A percentile compares a stretch with the other conserved stretches of the same genome.
These are phyloP conservation scores for Tuber indicum DNA, from an alignment of 495 filamentous ascomycete species.

Conservation along the genomic window DNA sequence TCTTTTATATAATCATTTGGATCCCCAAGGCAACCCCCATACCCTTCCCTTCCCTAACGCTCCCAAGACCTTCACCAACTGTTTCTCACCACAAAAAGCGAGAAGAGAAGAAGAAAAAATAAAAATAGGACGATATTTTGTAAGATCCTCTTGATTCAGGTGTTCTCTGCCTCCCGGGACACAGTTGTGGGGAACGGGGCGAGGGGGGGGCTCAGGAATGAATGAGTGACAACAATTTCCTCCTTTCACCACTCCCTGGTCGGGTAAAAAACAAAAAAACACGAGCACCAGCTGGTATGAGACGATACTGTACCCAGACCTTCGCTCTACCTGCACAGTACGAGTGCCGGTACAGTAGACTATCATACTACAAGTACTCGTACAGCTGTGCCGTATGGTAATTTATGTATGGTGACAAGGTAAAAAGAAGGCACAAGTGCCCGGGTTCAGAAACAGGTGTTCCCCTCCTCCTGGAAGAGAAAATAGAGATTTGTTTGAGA, in stretches of 20 bases:
- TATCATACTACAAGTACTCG: no score
- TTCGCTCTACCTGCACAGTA: not conserved
- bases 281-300: not conserved
- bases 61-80: no score
- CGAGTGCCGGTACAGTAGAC: no score
- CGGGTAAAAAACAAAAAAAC: not conserved
- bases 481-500: not conserved
- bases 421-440: not conserved
- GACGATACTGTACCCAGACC: not conserved
- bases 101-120: not conserved
- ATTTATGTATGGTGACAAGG: not conserved
- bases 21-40: no score
- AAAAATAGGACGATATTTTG: not conserved
- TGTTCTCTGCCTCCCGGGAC: not conserved
- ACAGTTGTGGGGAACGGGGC: not conserved
- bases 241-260: not conserved
- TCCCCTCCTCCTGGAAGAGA: not conserved
- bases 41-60: no score
- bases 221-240: slow-evolving; percentile 1
- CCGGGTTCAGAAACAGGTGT: not conserved
- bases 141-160: not conserved
- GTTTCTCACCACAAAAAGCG: no score
- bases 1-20: no score
- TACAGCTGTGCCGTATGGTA: not conserved
- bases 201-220: slow-evolving; percentile 2